These are phyloP conservation scores for Thyridium curvatum DNA, from an alignment of 2,329 filamentous ascomycete species.

Conservation along the genomic window DNA sequence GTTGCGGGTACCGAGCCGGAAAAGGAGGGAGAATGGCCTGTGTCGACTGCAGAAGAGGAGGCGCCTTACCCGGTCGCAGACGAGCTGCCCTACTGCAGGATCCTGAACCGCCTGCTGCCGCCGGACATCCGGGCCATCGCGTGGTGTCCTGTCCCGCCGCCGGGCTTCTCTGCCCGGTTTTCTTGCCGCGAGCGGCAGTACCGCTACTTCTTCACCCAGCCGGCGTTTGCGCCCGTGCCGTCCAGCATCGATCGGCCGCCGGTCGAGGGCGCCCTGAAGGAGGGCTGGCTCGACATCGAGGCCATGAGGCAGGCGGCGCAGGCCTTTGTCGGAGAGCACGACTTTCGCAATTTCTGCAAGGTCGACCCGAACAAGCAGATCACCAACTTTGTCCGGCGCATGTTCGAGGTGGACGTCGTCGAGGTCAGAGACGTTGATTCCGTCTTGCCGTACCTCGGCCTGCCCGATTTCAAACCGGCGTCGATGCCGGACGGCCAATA, in stretches of 20 bases:
- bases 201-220: constrained; percentile 96
- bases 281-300: constrained; percentile 81
- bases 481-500: constrained; percentile 12
- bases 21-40: constrained; percentile 13
- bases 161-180: constrained; percentile 83
- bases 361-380: constrained; percentile 87
- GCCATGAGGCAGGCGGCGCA: constrained; percentile 80
- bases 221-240: constrained; percentile 69
- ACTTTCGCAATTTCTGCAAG: constrained; percentile 97
- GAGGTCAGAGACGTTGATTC: constrained; percentile 51
- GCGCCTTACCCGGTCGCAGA: constrained; percentile 61
- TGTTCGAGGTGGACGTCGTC: constrained; percentile 76
- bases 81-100: constrained; percentile 76
- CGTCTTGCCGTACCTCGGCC: constrained; percentile 49
- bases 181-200: constrained; percentile 88
- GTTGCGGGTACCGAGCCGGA: constrained; percentile 8
- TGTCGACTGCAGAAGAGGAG: constrained; percentile 31
- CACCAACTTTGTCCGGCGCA: constrained; percentile 70
- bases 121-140: constrained; percentile 85
- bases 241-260: constrained; percentile 34
- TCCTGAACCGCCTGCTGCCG: constrained; percentile 83
- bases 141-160: constrained; percentile 81
- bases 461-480: constrained; percentile 32
- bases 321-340: constrained; percentile 74
- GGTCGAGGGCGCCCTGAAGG: constrained; percentile 27